Base-by-base conservation (phyloP, 2,329 filamentous ascomycete species). In the Colletotrichum spaethianum region DNA sequence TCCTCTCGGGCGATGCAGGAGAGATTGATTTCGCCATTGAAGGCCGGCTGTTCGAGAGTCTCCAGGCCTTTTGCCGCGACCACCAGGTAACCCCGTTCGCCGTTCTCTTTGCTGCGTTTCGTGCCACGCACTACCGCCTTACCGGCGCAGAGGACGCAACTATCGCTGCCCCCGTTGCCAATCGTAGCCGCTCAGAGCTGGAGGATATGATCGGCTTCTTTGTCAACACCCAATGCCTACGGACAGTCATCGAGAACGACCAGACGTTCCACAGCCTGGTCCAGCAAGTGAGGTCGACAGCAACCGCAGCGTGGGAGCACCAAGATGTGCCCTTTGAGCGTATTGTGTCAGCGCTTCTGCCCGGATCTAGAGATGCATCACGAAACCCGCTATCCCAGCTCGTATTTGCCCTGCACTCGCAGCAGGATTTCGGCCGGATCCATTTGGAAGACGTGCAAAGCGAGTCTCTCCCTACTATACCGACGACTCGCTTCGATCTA, bases 271-370 rank as follows among this genome's bases (percentile, higher is more conserved):
- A 14, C 26, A 7, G 40, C 2, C 26, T 62, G 9, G 59, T 62
- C 4, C 42, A 50, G 42, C 59, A 62, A 6, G 59, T 62, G 12
- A n/a, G 42, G 14, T 6, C 23, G 12, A 62, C 23, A 9, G n/a
- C 59, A 14, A 50, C 59, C 4, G 42, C 38, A 5, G 59, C 59
- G 18, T 62, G 40, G 59, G 59, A 62, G 40, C 40, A 62, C 59
- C 59, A 62, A 16, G 42, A 62, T 14, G 59, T 62, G 28, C 59
- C 59, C 9, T 62, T 62, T 20, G 59, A 62, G 26, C 59, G 42
- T 7, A 14, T 62, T 20, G 59, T 62, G 31, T 62, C 59, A 31
- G 59, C 59, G 2, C 23, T 62, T 11, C 18, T 62, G 16, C 59
- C 59, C 1, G 59, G 59, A 18, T 62, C 59, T 1, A 48, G 46